phyloP scores from a whole-genome alignment of 2,329 filamentous ascomycete genomes.

The Thielaviopsis populi region DNA sequence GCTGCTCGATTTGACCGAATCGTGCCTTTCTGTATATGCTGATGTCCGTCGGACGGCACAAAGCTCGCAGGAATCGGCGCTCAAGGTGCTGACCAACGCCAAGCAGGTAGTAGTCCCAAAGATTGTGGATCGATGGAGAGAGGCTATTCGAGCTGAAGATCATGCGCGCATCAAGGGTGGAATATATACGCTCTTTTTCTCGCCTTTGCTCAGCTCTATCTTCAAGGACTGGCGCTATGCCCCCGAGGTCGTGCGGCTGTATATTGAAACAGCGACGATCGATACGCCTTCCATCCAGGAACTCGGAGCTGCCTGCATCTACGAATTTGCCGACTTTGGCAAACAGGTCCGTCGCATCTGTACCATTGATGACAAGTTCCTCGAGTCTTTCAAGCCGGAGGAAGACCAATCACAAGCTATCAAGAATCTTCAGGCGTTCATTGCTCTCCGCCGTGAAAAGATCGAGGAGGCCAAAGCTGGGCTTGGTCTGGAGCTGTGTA shows the following conservation, averaged over 20 bases:
- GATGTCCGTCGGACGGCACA: conserved; percentile 93
- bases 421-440: conserved; percentile 48
- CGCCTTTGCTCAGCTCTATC: conserved; percentile 74
- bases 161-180: conserved; percentile 88
- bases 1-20: conserved; percentile 75
- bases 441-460: conserved; percentile 55
- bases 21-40: conserved; percentile 79
- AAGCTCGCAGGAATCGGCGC: conserved; percentile 76
- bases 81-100: conserved; percentile 80
- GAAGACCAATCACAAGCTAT: conserved; percentile 41
- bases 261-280: conserved; percentile 75
- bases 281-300: conserved; percentile 93
- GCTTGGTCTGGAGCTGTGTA: conserved; percentile 67
- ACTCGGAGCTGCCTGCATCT: conserved; percentile 65
- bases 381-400: conserved; percentile 34
- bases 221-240: conserved; percentile 91
- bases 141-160: conserved; percentile 64
- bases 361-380: conserved; percentile 34
- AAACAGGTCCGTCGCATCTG: conserved; percentile 60
- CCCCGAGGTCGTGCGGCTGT: conserved; percentile 74
- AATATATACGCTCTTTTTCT: conserved; percentile 80
- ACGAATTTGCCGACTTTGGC: conserved; percentile 81
- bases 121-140: conserved; percentile 63
- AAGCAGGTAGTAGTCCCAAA: conserved; percentile 78
- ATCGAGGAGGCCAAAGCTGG: conserved; percentile 75